phyloP scores from a whole-genome alignment of 2,329 filamentous ascomycete genomes.

The Ophiostoma populinum region DNA sequence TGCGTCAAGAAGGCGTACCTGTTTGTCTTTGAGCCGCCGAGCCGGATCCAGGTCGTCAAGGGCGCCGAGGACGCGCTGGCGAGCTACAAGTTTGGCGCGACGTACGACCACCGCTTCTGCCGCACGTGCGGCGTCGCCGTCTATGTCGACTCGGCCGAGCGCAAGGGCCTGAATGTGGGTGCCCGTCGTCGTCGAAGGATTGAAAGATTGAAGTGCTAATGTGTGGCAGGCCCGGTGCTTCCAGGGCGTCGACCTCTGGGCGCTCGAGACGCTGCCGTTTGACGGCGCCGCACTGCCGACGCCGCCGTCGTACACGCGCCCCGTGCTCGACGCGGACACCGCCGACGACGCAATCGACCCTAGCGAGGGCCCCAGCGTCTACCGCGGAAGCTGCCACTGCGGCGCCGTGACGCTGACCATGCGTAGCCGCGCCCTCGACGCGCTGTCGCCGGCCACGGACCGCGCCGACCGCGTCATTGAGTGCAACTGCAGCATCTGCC shows the following conservation, averaged over 20 bases:
- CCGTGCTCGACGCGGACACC: conserved; percentile 24
- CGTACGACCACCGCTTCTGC: conserved; percentile 26
- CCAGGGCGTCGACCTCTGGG: conserved; percentile 26
- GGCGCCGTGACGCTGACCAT: conserved; percentile 28
- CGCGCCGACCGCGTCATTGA: conserved; percentile 18
- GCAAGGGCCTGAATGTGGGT: conserved; percentile 21
- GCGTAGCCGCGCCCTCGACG: conserved; percentile 22
- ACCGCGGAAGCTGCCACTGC: conserved; percentile 36
- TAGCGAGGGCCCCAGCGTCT: conserved; percentile 21
- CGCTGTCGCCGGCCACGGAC: conserved; percentile 10
- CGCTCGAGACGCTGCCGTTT: conserved; percentile 19
- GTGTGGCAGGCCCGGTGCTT: conserved; percentile 22
- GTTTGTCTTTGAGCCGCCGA: conserved; percentile 18
- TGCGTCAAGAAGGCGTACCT: conserved; percentile 34
- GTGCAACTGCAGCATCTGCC: conserved; percentile 36
- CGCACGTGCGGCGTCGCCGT: conserved; percentile 27
- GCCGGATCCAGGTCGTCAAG: conserved; percentile 27
- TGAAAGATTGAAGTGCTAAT: neutral
- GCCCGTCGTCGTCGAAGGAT: neutral
- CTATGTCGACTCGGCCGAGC: conserved; percentile 7
- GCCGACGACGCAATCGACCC: conserved; percentile 16
- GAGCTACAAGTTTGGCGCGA: conserved; percentile 26
- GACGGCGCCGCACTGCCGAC: conserved; percentile 20
- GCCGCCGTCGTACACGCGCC: conserved; percentile 17
- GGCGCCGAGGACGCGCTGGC: conserved; percentile 24